These are phyloP conservation scores for Zizania latifolia DNA, from an alignment of 176 grass and related monocot species.

Conservation along the genomic window DNA sequence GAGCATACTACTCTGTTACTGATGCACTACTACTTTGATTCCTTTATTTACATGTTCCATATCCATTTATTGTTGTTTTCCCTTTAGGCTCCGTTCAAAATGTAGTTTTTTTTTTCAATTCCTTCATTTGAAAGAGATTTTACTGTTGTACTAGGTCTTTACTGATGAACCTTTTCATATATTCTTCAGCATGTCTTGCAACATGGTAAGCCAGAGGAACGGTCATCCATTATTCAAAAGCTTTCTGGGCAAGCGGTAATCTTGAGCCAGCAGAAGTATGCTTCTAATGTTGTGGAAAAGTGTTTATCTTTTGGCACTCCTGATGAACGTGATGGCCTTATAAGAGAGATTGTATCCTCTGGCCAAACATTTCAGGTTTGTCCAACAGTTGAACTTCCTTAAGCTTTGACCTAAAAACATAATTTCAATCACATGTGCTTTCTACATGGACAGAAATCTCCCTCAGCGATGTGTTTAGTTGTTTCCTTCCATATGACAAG, in stretches of 20 bases:
- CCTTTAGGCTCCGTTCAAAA: not conserved
- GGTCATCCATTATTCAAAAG: slow-evolving; percentile 54
- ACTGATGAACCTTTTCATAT: not conserved
- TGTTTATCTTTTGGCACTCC: slow-evolving; percentile 48
- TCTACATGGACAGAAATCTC: not conserved
- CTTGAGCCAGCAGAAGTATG: slow-evolving; percentile 81
- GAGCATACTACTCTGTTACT: not conserved
- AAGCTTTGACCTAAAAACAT: not conserved
- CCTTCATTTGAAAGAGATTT: not conserved
- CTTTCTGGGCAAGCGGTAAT: slow-evolving; percentile 55
- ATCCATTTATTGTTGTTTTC: not conserved
- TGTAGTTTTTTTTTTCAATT: not conserved
- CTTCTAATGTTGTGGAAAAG: slow-evolving; percentile 82
- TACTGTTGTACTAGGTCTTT: not conserved
- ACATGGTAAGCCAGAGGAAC: slow-evolving; percentile 59
- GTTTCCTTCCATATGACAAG: not conserved
- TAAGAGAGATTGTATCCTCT: slow-evolving; percentile 66
- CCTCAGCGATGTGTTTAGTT: not conserved
- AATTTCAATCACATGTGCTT: not conserved
- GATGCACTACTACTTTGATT: no score
- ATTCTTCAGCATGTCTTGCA: slow-evolving; percentile 61
- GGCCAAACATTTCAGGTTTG: slow-evolving; percentile 49
- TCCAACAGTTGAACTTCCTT: not conserved
- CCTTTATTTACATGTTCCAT: not conserved
- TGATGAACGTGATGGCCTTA: slow-evolving; percentile 62